Percentiles rank a stretch among this genome's conserved stretches.
These are phyloP conservation scores for Hypholoma fasciculare DNA, from an alignment of 768 basidiomycete species.

Conservation along the genomic window DNA sequence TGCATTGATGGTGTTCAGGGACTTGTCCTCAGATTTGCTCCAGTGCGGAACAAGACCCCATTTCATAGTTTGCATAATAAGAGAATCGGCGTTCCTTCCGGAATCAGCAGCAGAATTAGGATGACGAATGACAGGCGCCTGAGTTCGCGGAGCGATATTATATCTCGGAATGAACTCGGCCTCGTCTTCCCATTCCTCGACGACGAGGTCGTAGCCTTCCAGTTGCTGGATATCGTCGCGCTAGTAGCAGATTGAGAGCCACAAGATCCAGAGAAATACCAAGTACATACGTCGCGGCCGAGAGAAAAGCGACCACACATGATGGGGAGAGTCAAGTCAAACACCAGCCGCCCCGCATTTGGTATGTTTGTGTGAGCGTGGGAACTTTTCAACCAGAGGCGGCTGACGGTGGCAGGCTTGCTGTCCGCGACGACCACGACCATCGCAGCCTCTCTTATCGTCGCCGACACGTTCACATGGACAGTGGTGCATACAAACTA, in stretches of 20 bases:
- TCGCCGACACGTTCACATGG: constrained; percentile 23
- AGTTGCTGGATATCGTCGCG: constrained; percentile 44
- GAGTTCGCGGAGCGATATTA: constrained; percentile 82
- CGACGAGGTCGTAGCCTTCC: constrained; percentile 40
- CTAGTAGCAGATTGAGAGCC: constrained; percentile 22
- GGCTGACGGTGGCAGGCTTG: not conserved
- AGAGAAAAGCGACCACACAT: constrained; percentile 73
- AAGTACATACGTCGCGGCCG: constrained; percentile 40
- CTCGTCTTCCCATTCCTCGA: constrained; percentile 62
- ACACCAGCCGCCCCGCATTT: not conserved
- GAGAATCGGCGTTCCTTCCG: constrained; percentile 14
- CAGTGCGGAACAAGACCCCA: constrained; percentile 92
- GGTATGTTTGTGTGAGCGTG: constrained; percentile 16
- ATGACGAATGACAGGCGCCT: constrained; percentile 72
- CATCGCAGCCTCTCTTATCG: constrained; percentile 11
- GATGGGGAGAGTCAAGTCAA: not conserved
- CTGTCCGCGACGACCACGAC: constrained; percentile 10
- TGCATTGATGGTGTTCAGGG: constrained; percentile 87
- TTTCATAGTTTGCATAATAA: constrained; percentile 79
- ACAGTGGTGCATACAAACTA: constrained; percentile 50
- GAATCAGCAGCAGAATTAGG: constrained; percentile 25
- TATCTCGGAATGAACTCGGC: constrained; percentile 65
- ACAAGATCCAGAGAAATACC: not conserved
- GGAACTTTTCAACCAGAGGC: constrained; percentile 16
- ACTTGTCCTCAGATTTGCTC: constrained; percentile 71